Percentiles rank a stretch among this genome's conserved stretches.
Conservation (phyloP, 192 early-diverging fungal genomes). For the Umbelopsis ramanniana region DNA sequence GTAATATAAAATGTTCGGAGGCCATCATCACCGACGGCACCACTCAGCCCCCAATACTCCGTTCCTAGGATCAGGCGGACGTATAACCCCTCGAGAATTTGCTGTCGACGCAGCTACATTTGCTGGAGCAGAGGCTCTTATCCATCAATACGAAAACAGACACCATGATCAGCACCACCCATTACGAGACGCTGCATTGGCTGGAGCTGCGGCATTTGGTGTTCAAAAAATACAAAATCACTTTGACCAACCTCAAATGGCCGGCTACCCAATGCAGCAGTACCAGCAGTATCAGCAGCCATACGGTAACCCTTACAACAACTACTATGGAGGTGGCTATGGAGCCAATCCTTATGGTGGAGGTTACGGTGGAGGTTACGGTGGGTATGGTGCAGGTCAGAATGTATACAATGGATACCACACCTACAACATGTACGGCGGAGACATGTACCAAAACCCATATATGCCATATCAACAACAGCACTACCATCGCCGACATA, state of each 20-base stretch:
- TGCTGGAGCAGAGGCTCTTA: conserved; percentile 21
- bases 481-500: conserved; percentile 13
- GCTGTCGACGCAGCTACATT: conserved; percentile 26
- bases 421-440: conserved; percentile 17
- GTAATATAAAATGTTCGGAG: conserved; percentile 11
- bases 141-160: conserved; percentile 23
- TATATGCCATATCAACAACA: conserved; percentile 14
- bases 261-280: not conserved
- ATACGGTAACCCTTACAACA: not conserved
- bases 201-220: conserved; percentile 20
- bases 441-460: conserved; percentile 15
- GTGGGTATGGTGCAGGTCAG: not conserved
- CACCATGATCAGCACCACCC: conserved; percentile 12
- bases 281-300: conserved; percentile 2
- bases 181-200: conserved; percentile 11
- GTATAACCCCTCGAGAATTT: conserved; percentile 1
- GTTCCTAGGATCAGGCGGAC: not conserved
- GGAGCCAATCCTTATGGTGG: no score
- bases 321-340: not conserved
- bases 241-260: not conserved
- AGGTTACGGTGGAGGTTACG: no score
- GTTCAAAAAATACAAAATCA: conserved; percentile 14
- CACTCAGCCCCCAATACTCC: conserved; percentile 6
- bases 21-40: not conserved
- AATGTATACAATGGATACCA: conserved; percentile 16